These are phyloP conservation scores for Neolentinus lepideus DNA, from an alignment of 1,284 basidiomycete genomes.

Conservation along the genomic window DNA sequence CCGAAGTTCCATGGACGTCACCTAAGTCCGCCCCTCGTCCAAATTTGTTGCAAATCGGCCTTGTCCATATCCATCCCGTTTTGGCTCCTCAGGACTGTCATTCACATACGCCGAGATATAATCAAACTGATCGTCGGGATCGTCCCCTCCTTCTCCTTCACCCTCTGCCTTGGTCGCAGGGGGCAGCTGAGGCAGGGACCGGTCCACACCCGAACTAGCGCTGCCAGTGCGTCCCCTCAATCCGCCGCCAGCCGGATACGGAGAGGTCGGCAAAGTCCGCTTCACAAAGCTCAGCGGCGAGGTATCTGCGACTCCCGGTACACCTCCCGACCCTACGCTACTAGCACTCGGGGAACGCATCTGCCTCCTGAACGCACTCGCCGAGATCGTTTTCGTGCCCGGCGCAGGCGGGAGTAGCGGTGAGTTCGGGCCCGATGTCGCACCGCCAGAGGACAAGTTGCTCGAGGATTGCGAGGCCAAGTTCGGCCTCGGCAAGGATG, in stretches of 20 bases:
- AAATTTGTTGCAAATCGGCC: not conserved
- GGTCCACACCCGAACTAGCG: slow-evolving; percentile 2
- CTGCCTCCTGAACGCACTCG: not conserved
- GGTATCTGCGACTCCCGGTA: slow-evolving; percentile 27
- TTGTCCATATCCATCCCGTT: slow-evolving; percentile 1
- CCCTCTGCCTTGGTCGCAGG: slow-evolving; percentile 9
- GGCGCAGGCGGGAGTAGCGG: not conserved
- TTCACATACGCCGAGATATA: slow-evolving; percentile 49
- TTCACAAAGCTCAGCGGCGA: slow-evolving; percentile 45
- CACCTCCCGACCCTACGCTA: not conserved
- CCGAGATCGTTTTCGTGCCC: not conserved
- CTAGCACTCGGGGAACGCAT: slow-evolving; percentile 6
- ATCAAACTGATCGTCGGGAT: slow-evolving; percentile 45
- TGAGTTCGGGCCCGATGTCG: not conserved
- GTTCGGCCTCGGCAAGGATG: slow-evolving; percentile 18
- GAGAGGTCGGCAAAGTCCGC: slow-evolving; percentile 32
- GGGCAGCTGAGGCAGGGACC: slow-evolving; percentile 9
- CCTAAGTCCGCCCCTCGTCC: not conserved
- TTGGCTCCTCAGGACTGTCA: not conserved
- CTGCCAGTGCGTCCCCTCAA: slow-evolving; percentile 7
- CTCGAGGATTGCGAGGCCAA: slow-evolving; percentile 15
- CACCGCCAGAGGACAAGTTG: slow-evolving; percentile 2
- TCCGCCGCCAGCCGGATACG: slow-evolving; percentile 28
- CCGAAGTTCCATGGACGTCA: too few species aligned
- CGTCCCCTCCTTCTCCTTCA: slow-evolving; percentile 9